Base-by-base conservation (phyloP, 805 yeast species). In the Kazachstania psychrophila region DNA sequence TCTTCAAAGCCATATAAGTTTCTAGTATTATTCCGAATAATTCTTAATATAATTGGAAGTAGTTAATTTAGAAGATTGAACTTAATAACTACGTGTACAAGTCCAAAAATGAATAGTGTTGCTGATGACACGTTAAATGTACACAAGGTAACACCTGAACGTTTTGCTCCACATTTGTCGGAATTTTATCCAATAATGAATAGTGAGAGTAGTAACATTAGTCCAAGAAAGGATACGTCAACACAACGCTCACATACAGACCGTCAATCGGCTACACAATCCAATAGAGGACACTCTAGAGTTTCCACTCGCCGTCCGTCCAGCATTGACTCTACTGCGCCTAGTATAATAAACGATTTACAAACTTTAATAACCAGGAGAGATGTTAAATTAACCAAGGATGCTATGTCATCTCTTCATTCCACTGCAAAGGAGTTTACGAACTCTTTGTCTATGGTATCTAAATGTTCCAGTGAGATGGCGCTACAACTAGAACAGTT, bases 401-500 rank as follows among this genome's bases (percentile, higher is more conserved):
- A 58, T 9, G 64, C 72, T 2, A 76, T 75, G 47, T 55, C 61
- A n/a, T 65, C 65, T 7, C 75, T 33, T 72, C 79, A 9, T 58
- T 55, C 17, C 50, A 60, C 37, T 69, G 77, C 56, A 49, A 72
- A 32, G 47, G 60, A 23, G 68, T 82, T 22, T 52, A 80, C 47
- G 36, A 58, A 28, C 47, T 52, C 31, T 64, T 75, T 44, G 62
- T 30, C 38, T 10, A 42, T 44, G 8, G 45, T 49, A 5, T 48
- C 86, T 2, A 58, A 58, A 12, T 79, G 85, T 0, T 79, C 92
- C 6, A 77, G 78, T 17, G 77, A 74, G 34, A 73, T 86, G 50
- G 94, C 92, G 1, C 59, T 65, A 3, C 76, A 88, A 1, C 61
- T 86, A 37, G 92, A 83, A 49, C 68, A 66, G 29, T 66, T 75